Evolutionary conservation across 164 flowering plant genomes (phyloP).

Genomic region (Dillenia turbinata): DNA sequence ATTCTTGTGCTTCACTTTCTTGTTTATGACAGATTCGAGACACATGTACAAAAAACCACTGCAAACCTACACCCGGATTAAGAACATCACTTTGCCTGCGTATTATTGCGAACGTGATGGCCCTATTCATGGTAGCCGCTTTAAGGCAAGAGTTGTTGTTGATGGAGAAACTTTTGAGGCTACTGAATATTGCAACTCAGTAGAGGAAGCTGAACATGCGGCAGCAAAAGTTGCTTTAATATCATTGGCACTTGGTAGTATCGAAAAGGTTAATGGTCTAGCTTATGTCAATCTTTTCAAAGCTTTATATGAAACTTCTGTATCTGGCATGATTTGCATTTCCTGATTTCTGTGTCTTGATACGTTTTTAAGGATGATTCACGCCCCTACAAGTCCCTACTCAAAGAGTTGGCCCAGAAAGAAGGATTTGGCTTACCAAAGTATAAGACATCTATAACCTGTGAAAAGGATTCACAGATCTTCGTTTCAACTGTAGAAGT

Average conservation of each 20-base stretch:
- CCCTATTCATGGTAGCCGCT: slow-evolving; percentile 54
- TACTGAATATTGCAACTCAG: slow-evolving; percentile 34
- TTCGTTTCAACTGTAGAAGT: slow-evolving; percentile 46
- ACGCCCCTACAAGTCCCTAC: slow-evolving; percentile 43
- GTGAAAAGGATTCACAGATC: slow-evolving; percentile 28
- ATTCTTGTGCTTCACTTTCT: no score
- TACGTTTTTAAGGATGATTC: slow-evolving; percentile 31
- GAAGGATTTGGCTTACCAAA: slow-evolving; percentile 38
- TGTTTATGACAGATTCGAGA: slow-evolving; percentile 18
- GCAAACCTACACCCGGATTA: slow-evolving; percentile 51
- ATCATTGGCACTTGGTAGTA: slow-evolving; percentile 30
- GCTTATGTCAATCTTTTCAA: neutral
- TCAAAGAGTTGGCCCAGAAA: slow-evolving; percentile 54
- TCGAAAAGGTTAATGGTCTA: slow-evolving; percentile 40
- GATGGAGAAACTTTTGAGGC: slow-evolving; percentile 50
- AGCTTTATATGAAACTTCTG: slow-evolving; percentile 1
- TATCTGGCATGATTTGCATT: neutral
- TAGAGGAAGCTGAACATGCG: slow-evolving; percentile 71
- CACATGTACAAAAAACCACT: slow-evolving; percentile 49
- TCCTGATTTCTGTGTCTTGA: no score
- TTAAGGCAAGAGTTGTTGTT: slow-evolving; percentile 55
- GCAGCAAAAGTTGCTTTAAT: slow-evolving; percentile 72
- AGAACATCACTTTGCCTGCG: slow-evolving; percentile 31
- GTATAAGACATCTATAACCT: slow-evolving; percentile 36
- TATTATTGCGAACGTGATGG: slow-evolving; percentile 53